Base-by-base conservation (phyloP, 2,329 filamentous ascomycete species). In the Cytospora paraplurivora region DNA sequence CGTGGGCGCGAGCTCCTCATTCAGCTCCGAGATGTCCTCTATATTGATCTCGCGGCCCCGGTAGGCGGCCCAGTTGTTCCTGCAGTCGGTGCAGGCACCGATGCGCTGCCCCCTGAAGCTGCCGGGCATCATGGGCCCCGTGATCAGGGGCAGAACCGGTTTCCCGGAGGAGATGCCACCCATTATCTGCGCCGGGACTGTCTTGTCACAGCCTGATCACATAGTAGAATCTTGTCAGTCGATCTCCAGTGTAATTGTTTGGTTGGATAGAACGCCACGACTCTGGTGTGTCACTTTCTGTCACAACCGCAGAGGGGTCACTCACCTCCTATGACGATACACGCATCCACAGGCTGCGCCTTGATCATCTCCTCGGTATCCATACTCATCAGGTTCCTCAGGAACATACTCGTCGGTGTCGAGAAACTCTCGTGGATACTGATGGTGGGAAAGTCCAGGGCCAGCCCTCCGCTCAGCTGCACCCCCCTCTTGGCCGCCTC, bases 341-440 rank as follows among this genome's bases (percentile, higher is more conserved):
- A 85, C 0, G 86, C 85, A 74, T 92, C 89, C 17, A 89, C 80
- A 0, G 89, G 89, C 73, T 92, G 89, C 0, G 88, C 88, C 51
- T 79, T 78, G 59, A 91, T 86, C 89, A 92, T 92, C 76, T 92
- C 89, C 72, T 92, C 89, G 0, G 89, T 92, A 71, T 92, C 89
- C 87, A 92, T 90, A 68, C 86, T 88, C 89, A 92, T 92, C 62
- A 92, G 71, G 67, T 92, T 92, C 37, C 89, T 76, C 55, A 92
- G 71, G 62, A 86, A 91, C 89, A 92, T 91, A 75, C 88, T 91
- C 5, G 89, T 91, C 2, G 89, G 89, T 52, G 82, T 78, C 0
- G 88, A 81, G 71, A 92, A 92, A 3, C 80, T 83, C 78, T 92
- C 89, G 68, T 89, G 86, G 0, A 92, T 71, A 66, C 86, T 90